Evolutionary conservation across 2,329 filamentous ascomycete genomes (phyloP), one percentile per base, ranked within the genome.

Genomic region (Neopestalotiopsis sp.): DNA sequence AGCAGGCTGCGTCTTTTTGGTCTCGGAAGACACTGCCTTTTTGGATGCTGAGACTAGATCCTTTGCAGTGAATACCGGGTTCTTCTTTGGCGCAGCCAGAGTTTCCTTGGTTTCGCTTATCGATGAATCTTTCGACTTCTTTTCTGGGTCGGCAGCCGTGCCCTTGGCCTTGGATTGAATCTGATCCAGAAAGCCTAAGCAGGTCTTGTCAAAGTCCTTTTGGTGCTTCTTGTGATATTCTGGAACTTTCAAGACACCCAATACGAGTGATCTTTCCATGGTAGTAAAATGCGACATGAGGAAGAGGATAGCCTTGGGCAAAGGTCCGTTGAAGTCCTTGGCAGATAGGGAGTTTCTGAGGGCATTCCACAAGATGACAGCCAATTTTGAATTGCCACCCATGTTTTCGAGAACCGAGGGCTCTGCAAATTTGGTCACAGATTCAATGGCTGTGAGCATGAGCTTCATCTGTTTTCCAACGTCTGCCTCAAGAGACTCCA

Each of bases 181-280:
- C 70, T 72, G 40, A 24, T 85, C 81, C 1, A 84, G 80, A 68
- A 84, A 86, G 68, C 77, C 83, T 64, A 83, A 77, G n/a, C 83
- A 82, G 38, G 90, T 85, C 45, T 86, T 84, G 4, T 91, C 88
- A 61, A 91, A 81, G 4, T 85, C 85, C 73, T 91, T 91, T 74
- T 92, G 90, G 32, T 89, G 91, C 74, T 89, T 90, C 70, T 88
- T 88, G 56, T 90, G 85, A 17, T 92, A 87, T 67, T 87, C 89
- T 68, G 89, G 86, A 68, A 94, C 87, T 74, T 92, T 92, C 56
- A 89, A 87, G 70, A 87, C 90, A 72, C 90, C 87, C 57, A 90
- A 81, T 45, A 89, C 78, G 59, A 85, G 84, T 70, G 87, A 89
- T 71, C 86, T 88, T 63, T 85, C 88, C 57, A 90, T 85, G 69